Evolutionary conservation across 345 rosid genomes (phyloP), one percentile per base, ranked within the genome.

Genomic region (Cardiospermum halicacabum): DNA sequence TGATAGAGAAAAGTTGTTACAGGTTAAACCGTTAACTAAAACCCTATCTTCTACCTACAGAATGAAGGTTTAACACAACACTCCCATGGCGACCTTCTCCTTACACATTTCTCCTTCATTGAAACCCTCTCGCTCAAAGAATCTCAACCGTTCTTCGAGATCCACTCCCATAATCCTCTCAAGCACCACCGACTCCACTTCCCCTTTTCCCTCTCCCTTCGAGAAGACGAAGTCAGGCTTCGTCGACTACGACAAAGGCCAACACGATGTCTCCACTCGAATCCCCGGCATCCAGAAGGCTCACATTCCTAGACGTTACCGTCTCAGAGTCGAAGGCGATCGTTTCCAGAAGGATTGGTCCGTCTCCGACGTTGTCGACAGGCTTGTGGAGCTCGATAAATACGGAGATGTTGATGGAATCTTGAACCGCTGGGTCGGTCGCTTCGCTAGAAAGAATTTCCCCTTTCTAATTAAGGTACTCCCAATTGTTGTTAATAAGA

Each of bases 291-390:
- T 85, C 69, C 63, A 84, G 49, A 87, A 87, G 80, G 67, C 76
- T 32, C 85, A 92, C 50, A 76, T 89, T 1, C 82, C 88, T 5
- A 81, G 74, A 68, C 88, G 86, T 9, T 72, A 87, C 72, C 84
- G 89, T 34, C 30, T 88, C 22, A 74, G 80, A 2, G 91, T 84
- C 1, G 75, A 75, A 55, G 79, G 77, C 30, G 85, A 92, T 69
- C 78, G 93, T 69, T 87, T 89, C 79, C 96, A 92, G 80, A 86
- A 78, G 78, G 96, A 92, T 80, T 92, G 92, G 96, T 72, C 72
- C 22, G 74, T 92, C n/a, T 84, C 96, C 24, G 85, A 87, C 56
- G 87, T 92, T 8, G 89, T 81, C 50, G 68, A 83, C 15, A 74
- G 69, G 54, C 76, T 89, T 25, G 31, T 87, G 60, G 78, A 72